These are phyloP conservation scores for Debaryomyces sp. DNA, from an alignment of 1,139 yeast species.

Conservation along the genomic window DNA sequence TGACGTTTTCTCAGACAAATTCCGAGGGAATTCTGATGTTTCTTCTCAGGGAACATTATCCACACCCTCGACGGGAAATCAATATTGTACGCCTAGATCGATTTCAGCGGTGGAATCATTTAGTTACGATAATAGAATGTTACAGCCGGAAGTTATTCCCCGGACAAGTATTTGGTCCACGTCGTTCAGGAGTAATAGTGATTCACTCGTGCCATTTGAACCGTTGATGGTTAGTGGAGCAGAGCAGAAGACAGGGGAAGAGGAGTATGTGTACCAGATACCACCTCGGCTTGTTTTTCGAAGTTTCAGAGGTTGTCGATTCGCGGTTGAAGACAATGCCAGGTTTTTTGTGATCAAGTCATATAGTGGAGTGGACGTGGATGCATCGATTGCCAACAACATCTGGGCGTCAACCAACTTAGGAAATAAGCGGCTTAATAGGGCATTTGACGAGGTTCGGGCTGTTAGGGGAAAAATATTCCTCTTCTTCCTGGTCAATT, in stretches of 20 bases:
- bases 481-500: conserved; percentile 60
- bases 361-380: conserved; percentile 49
- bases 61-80: conserved; percentile 2
- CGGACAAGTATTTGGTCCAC: conserved; percentile 29
- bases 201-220: conserved; percentile 6
- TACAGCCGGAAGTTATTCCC: conserved; percentile 12
- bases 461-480: conserved; percentile 35
- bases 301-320: conserved; percentile 24
- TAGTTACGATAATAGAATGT: conserved; percentile 7
- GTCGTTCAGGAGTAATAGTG: conserved; percentile 11
- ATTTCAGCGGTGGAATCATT: conserved; percentile 23
- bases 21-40: conserved; percentile 3
- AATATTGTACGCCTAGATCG: conserved; percentile 23
- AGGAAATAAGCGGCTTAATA: conserved; percentile 55
- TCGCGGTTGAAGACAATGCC: conserved; percentile 24
- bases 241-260: background rate
- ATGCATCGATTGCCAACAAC: conserved; percentile 49
- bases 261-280: background rate
- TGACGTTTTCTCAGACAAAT: conserved; percentile 1
- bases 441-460: conserved; percentile 21
- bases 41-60: conserved; percentile 8
- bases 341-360: conserved; percentile 62
- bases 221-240: background rate
- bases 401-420: conserved; percentile 64
- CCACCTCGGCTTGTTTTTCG: conserved; percentile 16